Evolutionary conservation across 2,329 filamentous ascomycete species (phyloP).

Genomic region (Fusarium bulbicola): DNA sequence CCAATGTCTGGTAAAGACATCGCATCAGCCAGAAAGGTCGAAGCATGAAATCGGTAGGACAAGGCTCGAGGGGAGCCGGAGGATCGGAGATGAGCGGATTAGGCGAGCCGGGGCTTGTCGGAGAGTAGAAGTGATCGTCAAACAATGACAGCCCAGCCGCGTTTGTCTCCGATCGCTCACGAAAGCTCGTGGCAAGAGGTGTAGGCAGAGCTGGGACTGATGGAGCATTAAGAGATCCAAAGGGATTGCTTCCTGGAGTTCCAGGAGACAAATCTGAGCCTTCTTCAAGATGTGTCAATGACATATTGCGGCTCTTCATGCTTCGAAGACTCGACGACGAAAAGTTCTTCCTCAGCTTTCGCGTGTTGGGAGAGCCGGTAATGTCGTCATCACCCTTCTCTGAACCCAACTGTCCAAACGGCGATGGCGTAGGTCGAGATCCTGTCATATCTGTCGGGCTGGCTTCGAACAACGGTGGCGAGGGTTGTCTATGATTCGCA

Average conservation of each 20-base stretch:
- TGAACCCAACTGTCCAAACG: conserved; percentile 46
- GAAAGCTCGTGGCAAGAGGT: conserved; percentile 70
- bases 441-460: conserved; percentile 41
- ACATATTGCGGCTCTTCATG: conserved; percentile 78
- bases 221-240: conserved; percentile 62
- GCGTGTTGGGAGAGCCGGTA: conserved; percentile 63
- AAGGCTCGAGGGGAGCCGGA: conserved; percentile 86
- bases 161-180: conserved; percentile 64
- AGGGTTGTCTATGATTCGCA: conserved; percentile 34
- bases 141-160: conserved; percentile 80
- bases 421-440: conserved; percentile 40
- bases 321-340: conserved; percentile 77
- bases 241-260: conserved; percentile 77
- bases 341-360: conserved; percentile 69
- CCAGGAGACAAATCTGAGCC: conserved; percentile 74
- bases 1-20: conserved; percentile 89
- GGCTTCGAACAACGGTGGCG: conserved; percentile 40
- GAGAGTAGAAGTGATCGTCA: conserved; percentile 81
- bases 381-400: conserved; percentile 50
- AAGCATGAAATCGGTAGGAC: conserved; percentile 87
- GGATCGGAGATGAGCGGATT: conserved; percentile 69
- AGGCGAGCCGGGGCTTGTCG: conserved; percentile 69
- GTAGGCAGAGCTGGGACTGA: conserved; percentile 72
- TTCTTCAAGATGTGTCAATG: conserved; percentile 68
- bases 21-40: conserved; percentile 98